Conservation (phyloP, 169 alveolate species). For the Cryptosporidium meleagridis region DNA sequence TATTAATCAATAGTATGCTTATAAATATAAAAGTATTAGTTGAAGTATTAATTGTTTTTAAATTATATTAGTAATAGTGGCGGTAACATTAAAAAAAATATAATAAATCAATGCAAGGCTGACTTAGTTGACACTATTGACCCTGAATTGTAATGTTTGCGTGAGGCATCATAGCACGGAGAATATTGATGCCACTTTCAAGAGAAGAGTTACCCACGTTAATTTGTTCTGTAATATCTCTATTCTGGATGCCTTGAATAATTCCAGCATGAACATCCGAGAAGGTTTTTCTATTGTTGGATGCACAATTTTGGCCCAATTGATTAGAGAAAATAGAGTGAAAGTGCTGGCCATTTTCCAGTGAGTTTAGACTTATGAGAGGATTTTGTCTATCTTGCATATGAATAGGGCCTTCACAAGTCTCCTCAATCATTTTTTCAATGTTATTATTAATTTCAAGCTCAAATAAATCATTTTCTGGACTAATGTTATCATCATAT, state of each 20-base stretch:
- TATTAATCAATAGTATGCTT: neutral
- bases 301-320: neutral
- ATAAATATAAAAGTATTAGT: neutral
- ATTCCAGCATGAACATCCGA: constrained; percentile 7
- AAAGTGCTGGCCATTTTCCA: neutral
- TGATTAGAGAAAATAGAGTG: constrained; percentile 4
- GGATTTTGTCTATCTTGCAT: neutral
- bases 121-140: neutral
- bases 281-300: constrained; percentile 4
- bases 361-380: neutral
- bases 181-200: constrained; percentile 34
- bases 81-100: neutral
- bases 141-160: constrained; percentile 74
- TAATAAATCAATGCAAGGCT: neutral
- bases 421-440: constrained; percentile 43
- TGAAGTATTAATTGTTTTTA: neutral
- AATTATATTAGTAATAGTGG: neutral
- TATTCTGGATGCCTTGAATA: constrained; percentile 12
- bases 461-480: neutral
- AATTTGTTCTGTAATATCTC: constrained; percentile 33
- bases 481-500: neutral
- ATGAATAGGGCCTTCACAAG: neutral
- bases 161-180: constrained; percentile 72
- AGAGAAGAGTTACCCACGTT: constrained; percentile 15
- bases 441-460: constrained; percentile 25